phyloP scores from a whole-genome alignment of 73 alveolate genomes.

The Loxodes magnus region DNA sequence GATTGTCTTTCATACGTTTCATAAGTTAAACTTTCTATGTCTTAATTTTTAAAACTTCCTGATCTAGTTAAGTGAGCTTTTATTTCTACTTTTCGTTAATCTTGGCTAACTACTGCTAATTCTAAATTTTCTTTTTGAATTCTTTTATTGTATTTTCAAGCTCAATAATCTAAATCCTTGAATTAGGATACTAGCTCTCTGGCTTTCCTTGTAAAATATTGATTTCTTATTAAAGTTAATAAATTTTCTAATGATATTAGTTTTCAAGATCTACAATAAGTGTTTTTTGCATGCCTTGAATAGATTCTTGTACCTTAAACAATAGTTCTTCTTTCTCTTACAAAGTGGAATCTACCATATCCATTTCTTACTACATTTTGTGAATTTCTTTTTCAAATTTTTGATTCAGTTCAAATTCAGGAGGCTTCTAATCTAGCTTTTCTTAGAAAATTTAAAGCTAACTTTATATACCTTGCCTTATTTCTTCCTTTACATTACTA shows the following conservation, averaged over 20 bases:
- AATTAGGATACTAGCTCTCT: too few species aligned
- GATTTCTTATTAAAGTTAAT: slow-evolving; percentile 31
- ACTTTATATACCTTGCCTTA: too few species aligned
- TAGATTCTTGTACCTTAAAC: slow-evolving; percentile 11
- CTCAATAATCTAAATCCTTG: slow-evolving; percentile 39
- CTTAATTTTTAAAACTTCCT: slow-evolving; percentile 46
- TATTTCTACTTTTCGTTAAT: slow-evolving; percentile 28
- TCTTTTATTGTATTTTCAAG: slow-evolving; percentile 39
- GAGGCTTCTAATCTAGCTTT: too few species aligned
- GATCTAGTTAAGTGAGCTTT: slow-evolving; percentile 32
- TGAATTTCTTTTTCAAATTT: background rate
- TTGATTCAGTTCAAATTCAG: too few species aligned
- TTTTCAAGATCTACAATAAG: slow-evolving; percentile 13
- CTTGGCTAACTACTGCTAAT: slow-evolving; percentile 17
- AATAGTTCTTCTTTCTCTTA: slow-evolving; percentile 14
- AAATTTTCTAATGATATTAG: slow-evolving; percentile 23
- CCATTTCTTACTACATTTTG: background rate
- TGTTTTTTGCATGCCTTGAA: slow-evolving; percentile 12
- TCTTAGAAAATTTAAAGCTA: too few species aligned
- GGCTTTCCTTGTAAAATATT: slow-evolving; percentile 27
- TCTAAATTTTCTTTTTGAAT: slow-evolving; percentile 42
- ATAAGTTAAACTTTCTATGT: slow-evolving; percentile 28
- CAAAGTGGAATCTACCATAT: background rate
- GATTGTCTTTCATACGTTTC: slow-evolving; percentile 47
- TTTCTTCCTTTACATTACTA: too few species aligned